These are phyloP conservation scores for Leptomonas pyrrhocoris DNA, from an alignment of 208 protist genomes.

Conservation along the genomic window DNA sequence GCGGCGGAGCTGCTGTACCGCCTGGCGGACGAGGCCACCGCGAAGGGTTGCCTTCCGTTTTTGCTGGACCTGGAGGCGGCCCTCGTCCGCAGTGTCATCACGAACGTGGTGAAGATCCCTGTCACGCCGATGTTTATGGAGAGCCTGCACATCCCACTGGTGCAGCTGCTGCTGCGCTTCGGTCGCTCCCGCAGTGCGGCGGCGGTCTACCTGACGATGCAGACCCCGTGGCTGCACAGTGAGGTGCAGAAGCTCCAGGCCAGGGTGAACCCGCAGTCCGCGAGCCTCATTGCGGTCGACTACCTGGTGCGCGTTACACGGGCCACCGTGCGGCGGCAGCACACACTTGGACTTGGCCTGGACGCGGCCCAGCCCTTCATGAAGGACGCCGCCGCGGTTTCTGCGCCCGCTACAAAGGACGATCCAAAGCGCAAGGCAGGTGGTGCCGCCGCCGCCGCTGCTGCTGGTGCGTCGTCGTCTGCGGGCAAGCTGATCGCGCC, in stretches of 20 bases:
- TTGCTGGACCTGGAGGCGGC: constrained; percentile 69
- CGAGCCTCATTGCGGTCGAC: constrained; percentile 69
- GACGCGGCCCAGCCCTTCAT: constrained; percentile 23
- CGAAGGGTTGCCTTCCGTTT: constrained; percentile 64
- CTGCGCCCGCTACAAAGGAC: not conserved
- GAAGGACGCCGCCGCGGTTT: not conserved
- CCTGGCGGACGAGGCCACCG: constrained; percentile 52
- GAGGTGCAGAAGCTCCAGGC: constrained; percentile 77
- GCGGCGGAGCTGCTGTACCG: constrained; percentile 73
- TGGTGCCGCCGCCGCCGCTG: not conserved
- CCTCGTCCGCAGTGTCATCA: constrained; percentile 55
- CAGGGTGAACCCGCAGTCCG: constrained; percentile 57
- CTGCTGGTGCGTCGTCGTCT: too few species aligned
- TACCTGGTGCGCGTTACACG: constrained; percentile 73
- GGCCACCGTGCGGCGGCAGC: constrained; percentile 65
- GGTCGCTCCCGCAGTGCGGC: constrained; percentile 60
- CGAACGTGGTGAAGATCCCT: constrained; percentile 52
- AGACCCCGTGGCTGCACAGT: constrained; percentile 69
- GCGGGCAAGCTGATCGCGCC: constrained; percentile 47
- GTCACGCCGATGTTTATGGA: constrained; percentile 75
- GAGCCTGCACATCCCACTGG: constrained; percentile 77
- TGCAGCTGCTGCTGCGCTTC: constrained; percentile 82
- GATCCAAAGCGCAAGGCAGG: constrained; percentile 13
- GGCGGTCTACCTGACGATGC: constrained; percentile 59
- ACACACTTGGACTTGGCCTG: constrained; percentile 55